Evolutionary conservation across 441 rosid genomes (phyloP).

Genomic region (Viola pubescens): DNA sequence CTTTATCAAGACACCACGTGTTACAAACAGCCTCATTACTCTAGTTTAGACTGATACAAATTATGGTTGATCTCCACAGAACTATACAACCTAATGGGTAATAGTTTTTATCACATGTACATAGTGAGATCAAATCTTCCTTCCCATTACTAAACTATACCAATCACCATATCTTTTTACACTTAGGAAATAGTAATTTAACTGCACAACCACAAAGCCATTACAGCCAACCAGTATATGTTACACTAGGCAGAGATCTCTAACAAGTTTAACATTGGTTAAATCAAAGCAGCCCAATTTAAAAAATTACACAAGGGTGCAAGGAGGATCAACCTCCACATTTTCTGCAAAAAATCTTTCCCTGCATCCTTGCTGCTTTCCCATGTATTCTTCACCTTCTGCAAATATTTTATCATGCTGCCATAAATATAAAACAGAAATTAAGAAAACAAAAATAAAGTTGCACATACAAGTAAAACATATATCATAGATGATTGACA

Average conservation of each 20-base stretch:
- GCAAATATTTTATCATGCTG: slow-evolving; percentile 70
- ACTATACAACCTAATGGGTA: neutral
- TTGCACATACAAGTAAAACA: slow-evolving; percentile 9
- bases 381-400: slow-evolving; percentile 65
- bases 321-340: slow-evolving; percentile 49
- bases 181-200: neutral
- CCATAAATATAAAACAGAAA: slow-evolving; percentile 30
- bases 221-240: too few species aligned
- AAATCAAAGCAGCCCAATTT: neutral
- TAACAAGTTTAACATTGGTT: too few species aligned
- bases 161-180: neutral
- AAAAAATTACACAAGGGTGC: slow-evolving; percentile 3
- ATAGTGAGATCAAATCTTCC: neutral
- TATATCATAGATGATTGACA: slow-evolving; percentile 17
- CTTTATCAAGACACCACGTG: neutral
- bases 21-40: neutral
- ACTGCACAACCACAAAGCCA: neutral
- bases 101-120: neutral
- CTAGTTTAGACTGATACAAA: neutral
- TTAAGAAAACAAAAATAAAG: slow-evolving; percentile 13
- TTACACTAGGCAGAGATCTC: too few species aligned
- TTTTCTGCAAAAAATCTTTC: slow-evolving; percentile 45
- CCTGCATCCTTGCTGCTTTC: slow-evolving; percentile 67
- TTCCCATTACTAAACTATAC: slow-evolving; percentile 5
- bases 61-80: slow-evolving; percentile 1